phyloP scores from a whole-genome alignment of 164 flowering plant species.

The Annona squamosa region DNA sequence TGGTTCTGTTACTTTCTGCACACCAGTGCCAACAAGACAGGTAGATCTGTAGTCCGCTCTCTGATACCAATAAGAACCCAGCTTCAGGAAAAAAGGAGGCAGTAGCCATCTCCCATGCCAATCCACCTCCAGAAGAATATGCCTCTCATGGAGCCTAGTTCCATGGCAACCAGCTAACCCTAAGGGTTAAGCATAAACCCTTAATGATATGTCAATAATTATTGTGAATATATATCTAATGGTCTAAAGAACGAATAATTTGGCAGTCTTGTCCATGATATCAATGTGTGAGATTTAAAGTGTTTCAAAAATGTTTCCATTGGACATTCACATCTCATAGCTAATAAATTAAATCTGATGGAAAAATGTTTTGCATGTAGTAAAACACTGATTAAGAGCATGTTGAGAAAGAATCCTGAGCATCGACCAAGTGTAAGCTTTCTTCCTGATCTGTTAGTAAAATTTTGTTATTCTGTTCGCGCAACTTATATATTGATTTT shows the following conservation, averaged over 20 bases:
- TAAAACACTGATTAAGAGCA: constrained; percentile 87
- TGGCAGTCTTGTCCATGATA: background rate
- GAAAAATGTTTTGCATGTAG: constrained; percentile 30
- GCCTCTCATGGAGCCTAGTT: background rate
- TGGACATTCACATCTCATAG: background rate
- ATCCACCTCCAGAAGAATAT: too few species aligned
- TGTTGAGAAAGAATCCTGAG: constrained; percentile 96
- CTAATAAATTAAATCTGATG: constrained; percentile 3
- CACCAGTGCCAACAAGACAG: too few species aligned
- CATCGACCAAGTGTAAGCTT: constrained; percentile 81
- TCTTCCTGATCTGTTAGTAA: background rate
- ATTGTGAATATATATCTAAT: too few species aligned
- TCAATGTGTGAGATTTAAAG: background rate
- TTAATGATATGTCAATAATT: too few species aligned
- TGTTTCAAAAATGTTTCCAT: background rate
- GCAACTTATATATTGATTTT: constrained; percentile 17
- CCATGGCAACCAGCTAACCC: background rate
- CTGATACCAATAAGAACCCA: too few species aligned
- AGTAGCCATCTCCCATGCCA: too few species aligned
- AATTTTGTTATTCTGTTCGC: background rate
- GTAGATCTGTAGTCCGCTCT: too few species aligned
- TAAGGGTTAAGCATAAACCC: background rate
- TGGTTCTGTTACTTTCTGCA: too few species aligned
- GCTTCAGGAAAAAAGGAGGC: too few species aligned
- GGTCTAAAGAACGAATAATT: too few species aligned